These are phyloP conservation scores for Cryptococcus sp. DNA, from an alignment of 1,284 basidiomycete species.

Conservation along the genomic window DNA sequence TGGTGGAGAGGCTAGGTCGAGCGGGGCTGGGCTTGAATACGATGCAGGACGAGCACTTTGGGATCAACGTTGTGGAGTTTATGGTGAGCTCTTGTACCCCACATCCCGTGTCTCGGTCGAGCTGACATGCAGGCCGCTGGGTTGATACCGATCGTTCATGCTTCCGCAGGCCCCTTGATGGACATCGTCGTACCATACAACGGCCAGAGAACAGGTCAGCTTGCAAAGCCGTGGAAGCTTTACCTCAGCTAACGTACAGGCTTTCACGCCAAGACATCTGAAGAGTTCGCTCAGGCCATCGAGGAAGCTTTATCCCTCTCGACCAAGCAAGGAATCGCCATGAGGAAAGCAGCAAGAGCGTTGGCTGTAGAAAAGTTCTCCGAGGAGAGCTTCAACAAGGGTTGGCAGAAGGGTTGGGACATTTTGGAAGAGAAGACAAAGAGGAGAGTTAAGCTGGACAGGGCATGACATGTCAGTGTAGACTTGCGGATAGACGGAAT, in stretches of 20 bases:
- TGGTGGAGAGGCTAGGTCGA: slow-evolving; percentile 63
- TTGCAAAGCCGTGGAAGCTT: too few relatives aligned
- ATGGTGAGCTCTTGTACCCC: slow-evolving; percentile 63
- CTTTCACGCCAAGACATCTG: slow-evolving; percentile 68
- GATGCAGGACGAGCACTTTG: slow-evolving; percentile 99
- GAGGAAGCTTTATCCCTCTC: slow-evolving; percentile 61
- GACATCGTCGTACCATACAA: slow-evolving; percentile 84
- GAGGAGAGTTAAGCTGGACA: neutral
- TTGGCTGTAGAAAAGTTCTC: slow-evolving; percentile 70
- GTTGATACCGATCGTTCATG: slow-evolving; percentile 84
- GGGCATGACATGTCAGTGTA: too few relatives aligned
- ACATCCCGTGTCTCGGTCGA: neutral
- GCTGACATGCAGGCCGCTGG: slow-evolving; percentile 70
- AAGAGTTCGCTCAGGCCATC: slow-evolving; percentile 66
- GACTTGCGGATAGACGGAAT: too few relatives aligned
- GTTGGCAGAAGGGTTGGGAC: slow-evolving; percentile 53
- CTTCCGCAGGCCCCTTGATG: slow-evolving; percentile 82
- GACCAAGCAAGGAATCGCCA: slow-evolving; percentile 53
- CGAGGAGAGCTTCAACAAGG: slow-evolving; percentile 66
- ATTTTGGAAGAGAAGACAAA: slow-evolving; percentile 10
- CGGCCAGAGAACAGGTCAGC: slow-evolving; percentile 61
- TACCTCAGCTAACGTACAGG: slow-evolving; percentile 49
- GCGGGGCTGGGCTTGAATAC: slow-evolving; percentile 87
- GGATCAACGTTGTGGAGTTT: slow-evolving; percentile 96
- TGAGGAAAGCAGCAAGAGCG: slow-evolving; percentile 64